Base-by-base conservation (phyloP, 177 flowering plant genomes). In the Vitis hybrid region DNA sequence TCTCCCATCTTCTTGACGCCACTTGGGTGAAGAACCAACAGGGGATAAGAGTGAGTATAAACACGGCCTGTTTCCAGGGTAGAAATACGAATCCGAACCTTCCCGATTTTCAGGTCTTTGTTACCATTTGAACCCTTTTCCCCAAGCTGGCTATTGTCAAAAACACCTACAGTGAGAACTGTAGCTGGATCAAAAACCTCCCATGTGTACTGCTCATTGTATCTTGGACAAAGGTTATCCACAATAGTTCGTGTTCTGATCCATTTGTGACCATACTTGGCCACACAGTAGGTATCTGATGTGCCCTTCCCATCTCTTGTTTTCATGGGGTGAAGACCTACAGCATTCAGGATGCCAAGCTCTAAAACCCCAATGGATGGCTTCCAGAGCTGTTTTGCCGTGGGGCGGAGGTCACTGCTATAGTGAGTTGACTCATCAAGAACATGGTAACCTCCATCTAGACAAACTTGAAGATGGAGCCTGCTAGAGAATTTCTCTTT, bases 1-100 rank as follows among this genome's bases (percentile, higher is more conserved):
- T 94, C 98, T 2, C 97, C 97, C 97, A 91, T 92, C 77, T 92
- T 94, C 77, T 91, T 94, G 35, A 94, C 93, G 0, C 97, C 97
- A 3, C 86, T 77, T 50, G 97, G 90, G 55, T 90, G 92, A 51
- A 94, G 85, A 66, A 94, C 93, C 4, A 94, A 87, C 76, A 94
- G 63, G 0, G 97, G 97, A 64, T 94, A 94, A 9, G 91, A 83
- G 71, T 92, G 96, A 10, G 98, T 94, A 55, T 94, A 94, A 12
- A 94, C 88, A 10, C 98, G 82, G 24, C 94, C 88, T 11, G 94
- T 82, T 79, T 92, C 98, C 9, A 94, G 90, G 3, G 98, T 94
- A 2, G 98, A 94, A 46, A 94, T 82, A 4, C 97, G 90, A 61
- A 94, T 84, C 66, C 97, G 67, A 15, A 94, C 97, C 78, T 94